Evolutionary conservation across 2,329 filamentous ascomycete genomes (phyloP).

Genomic region (Davidsoniella australis): DNA sequence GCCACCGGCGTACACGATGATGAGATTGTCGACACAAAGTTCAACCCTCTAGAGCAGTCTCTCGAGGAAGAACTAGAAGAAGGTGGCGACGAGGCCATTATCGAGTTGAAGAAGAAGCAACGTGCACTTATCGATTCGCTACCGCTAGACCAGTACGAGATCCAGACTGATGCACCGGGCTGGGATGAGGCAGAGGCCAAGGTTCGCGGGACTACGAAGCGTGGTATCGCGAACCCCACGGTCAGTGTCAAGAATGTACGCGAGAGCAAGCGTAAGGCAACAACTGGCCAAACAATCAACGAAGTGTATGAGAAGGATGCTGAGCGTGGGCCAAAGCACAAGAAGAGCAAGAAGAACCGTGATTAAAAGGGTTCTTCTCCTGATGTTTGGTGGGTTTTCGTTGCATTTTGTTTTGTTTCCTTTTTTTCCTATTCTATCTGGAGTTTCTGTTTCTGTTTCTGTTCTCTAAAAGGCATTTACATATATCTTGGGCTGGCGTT

Average conservation of each 20-base stretch:
- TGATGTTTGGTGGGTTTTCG: neutral
- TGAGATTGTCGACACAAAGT: constrained; percentile 47
- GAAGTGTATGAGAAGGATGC: constrained; percentile 37
- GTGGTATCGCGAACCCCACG: constrained; percentile 51
- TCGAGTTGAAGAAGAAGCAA: constrained; percentile 60
- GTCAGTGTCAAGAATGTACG: constrained; percentile 55
- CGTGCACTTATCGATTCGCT: constrained; percentile 78
- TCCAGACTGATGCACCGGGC: constrained; percentile 41
- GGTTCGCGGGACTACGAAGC: constrained; percentile 41
- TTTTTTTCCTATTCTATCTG: no score
- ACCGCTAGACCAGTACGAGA: constrained; percentile 64
- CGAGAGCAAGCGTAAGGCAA: constrained; percentile 51
- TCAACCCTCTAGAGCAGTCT: constrained; percentile 50
- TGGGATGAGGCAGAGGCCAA: constrained; percentile 63
- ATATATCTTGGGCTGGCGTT: no score
- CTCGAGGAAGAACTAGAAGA: constrained; percentile 74
- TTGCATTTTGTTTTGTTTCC: neutral
- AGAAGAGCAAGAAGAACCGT: constrained; percentile 29
- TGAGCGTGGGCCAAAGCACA: constrained; percentile 37
- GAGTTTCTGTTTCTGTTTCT: no score
- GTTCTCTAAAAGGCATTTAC: no score
- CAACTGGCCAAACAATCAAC: constrained; percentile 30
- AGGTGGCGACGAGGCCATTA: constrained; percentile 59
- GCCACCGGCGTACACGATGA: constrained; percentile 51
- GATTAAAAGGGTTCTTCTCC: neutral